Evolutionary conservation across 192 early-diverging fungal genomes (phyloP), one percentile per base, ranked within the genome.

Genomic region (Funneliformis mosseae): DNA sequence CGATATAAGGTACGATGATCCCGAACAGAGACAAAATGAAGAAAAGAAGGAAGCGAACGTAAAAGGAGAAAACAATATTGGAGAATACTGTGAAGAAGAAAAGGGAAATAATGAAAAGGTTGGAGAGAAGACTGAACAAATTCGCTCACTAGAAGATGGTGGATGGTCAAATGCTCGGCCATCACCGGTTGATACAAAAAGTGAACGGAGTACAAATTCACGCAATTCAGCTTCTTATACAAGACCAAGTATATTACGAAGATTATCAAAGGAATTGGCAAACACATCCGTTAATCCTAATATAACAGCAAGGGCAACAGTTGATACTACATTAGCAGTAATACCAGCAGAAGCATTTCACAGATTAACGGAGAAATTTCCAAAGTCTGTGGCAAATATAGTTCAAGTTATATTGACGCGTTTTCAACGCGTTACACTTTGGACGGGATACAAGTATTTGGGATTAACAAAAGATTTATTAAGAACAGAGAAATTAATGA

Each of bases 351-450:
- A 94, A 78, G 96, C 97, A 1, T 99, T 99, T 81, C 92, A 92
- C 78, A 90, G 94, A 64, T 85, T 99, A 69, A 94, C 93, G 12
- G 91, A 92, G 81, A 95, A 97, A 80, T 96, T 95, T 85, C 97
- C 97, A 25, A 92, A 93, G 68, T 94, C 97, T 0, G 96, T 94
- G 0, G 94, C 98, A 43, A 96, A 97, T 77, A 97, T 99, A 48
- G 92, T 96, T 5, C 98, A 97, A 79, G 96, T 98, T 18, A 97
- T 99, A 77, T 81, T 99, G 80, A 96, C 96, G 2, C 91, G 98
- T 43, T 95, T 99, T 79, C 96, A 98, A 85, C 91, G 98, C 1
- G 97, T 98, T 55, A 98, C 98, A 0, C 91, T 97, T 83, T 88
- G 95, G 81, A 96, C 96, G 5, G 91, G 97, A 73, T 92, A 95